phyloP scores from a whole-genome alignment of 148 eudicot genomes.

The Heliamphora exappendiculata region DNA sequence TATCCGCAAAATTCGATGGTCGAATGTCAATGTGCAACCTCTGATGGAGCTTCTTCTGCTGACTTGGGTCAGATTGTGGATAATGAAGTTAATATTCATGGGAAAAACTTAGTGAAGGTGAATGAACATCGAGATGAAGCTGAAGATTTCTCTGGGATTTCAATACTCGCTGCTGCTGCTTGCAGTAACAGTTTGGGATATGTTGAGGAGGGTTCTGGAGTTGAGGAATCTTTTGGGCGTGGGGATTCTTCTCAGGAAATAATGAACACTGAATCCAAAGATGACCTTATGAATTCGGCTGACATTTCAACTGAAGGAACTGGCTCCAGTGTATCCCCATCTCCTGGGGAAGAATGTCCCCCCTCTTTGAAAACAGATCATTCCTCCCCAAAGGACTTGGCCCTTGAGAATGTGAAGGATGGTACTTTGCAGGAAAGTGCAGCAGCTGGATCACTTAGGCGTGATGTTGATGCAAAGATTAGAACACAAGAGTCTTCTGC shows the following conservation, averaged over 20 bases:
- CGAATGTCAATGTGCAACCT: neutral
- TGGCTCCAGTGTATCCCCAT: slow-evolving; percentile 22
- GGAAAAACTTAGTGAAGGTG: slow-evolving; percentile 8
- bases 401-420: slow-evolving; percentile 14
- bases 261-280: too few species aligned
- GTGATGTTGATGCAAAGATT: slow-evolving; percentile 19
- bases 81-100: neutral
- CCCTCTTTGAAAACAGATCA: slow-evolving; percentile 17
- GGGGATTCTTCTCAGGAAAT: too few species aligned
- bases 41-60: slow-evolving; percentile 8
- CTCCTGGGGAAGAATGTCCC: slow-evolving; percentile 21
- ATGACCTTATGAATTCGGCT: too few species aligned
- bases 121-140: slow-evolving; percentile 11
- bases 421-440: slow-evolving; percentile 8
- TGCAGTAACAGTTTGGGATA: slow-evolving; percentile 44
- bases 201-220: slow-evolving; percentile 25
- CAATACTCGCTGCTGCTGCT: slow-evolving; percentile 84
- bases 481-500: slow-evolving; percentile 20
- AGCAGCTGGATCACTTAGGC: slow-evolving; percentile 14
- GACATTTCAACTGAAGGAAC: slow-evolving; percentile 27
- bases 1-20: neutral
- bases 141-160: slow-evolving; percentile 70
- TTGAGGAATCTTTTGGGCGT: slow-evolving; percentile 22
- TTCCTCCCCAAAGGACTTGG: slow-evolving; percentile 13
- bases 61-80: slow-evolving; percentile 10